Conservation (phyloP, 2,329 filamentous ascomycete genomes). For the Ophiosphaerella herpotricha region DNA sequence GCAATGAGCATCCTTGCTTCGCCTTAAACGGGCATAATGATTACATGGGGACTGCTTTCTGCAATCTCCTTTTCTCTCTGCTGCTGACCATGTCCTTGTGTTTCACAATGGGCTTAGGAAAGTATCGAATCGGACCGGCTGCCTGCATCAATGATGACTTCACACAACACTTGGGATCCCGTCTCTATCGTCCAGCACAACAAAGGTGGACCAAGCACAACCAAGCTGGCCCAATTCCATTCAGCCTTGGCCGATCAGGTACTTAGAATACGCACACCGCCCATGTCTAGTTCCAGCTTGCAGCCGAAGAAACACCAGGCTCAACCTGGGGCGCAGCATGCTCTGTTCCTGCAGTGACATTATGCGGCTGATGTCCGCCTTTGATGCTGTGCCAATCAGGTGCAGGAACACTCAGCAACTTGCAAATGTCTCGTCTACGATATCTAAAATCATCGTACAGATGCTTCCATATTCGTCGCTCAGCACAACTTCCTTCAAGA, state of each 20-base stretch:
- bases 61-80: not conserved
- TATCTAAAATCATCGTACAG: constrained; percentile 52
- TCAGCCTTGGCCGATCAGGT: not conserved
- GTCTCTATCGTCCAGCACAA: not conserved
- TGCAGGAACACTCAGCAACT: constrained; percentile 45
- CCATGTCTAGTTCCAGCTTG: constrained; percentile 2
- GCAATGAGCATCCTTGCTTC: constrained; percentile 1
- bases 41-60: constrained; percentile 3
- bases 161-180: not conserved
- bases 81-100: constrained; percentile 2
- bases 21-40: not conserved
- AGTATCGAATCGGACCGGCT: constrained; percentile 7
- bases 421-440: constrained; percentile 49
- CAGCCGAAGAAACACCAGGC: constrained; percentile 4
- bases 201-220: not conserved
- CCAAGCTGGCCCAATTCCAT: constrained; percentile 9
- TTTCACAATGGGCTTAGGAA: constrained; percentile 13
- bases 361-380: constrained; percentile 14
- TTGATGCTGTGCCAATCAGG: constrained; percentile 44
- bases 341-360: constrained; percentile 29
- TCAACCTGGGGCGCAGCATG: constrained; percentile 24
- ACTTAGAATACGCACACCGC: constrained; percentile 3
- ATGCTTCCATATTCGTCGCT: constrained; percentile 51
- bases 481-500: constrained; percentile 38
- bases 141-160: not conserved